Percentiles rank a stretch among this genome's conserved stretches.
Evolutionary conservation across 257 asterid species (phyloP).

Genomic region (Gentiana straminea): DNA sequence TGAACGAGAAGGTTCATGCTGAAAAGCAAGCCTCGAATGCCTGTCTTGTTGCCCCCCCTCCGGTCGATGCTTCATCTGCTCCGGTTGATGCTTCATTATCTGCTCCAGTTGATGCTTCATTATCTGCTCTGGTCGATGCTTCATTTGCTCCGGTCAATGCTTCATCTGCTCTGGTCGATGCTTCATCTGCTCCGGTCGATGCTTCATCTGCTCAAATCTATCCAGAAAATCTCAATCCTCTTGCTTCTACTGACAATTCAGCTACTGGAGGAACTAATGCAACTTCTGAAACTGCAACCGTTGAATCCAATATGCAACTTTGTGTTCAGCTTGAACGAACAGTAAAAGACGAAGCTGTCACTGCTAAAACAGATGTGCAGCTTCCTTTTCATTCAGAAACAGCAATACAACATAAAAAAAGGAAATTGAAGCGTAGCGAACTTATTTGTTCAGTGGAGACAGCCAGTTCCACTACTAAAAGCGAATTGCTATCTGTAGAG

Average conservation of each 20-base stretch:
- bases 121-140: not conserved
- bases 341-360: slow-evolving; percentile 8
- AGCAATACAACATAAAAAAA: slow-evolving; percentile 5
- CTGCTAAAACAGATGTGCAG: slow-evolving; percentile 5
- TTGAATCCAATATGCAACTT: slow-evolving; percentile 6
- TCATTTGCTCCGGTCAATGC: not conserved
- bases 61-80: too few relatives aligned
- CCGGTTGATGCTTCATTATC: slow-evolving; percentile 15
- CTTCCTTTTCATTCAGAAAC: slow-evolving; percentile 2
- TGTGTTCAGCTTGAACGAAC: slow-evolving; percentile 10
- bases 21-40: slow-evolving; percentile 7
- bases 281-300: slow-evolving; percentile 10
- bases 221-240: not conserved
- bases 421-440: slow-evolving; percentile 7
- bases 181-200: not conserved
- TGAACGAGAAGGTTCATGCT: slow-evolving; percentile 10
- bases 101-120: not conserved
- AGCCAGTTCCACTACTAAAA: slow-evolving; percentile 11
- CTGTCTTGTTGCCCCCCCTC: slow-evolving; percentile 1
- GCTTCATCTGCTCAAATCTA: slow-evolving; percentile 18
- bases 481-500: slow-evolving; percentile 9
- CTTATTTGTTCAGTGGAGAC: slow-evolving; percentile 8
- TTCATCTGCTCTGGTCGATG: slow-evolving; percentile 1
- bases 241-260: not conserved
- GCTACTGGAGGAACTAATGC: slow-evolving; percentile 10